Base-by-base conservation (phyloP, 1,284 basidiomycete species). In the Chalciporus sp. region DNA sequence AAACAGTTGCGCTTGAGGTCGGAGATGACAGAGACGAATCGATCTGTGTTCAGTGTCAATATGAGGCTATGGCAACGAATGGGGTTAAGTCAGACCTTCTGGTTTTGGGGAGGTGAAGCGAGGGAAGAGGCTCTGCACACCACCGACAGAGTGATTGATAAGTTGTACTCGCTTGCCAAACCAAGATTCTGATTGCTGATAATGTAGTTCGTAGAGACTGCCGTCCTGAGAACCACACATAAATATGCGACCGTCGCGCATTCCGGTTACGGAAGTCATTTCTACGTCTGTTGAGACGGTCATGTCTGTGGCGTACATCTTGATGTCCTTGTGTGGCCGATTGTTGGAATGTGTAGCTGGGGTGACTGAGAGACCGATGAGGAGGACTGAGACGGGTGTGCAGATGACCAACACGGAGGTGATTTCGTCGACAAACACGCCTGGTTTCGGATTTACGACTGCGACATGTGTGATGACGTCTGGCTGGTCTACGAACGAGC, bases 371-470 rank as follows among this genome's bases (percentile, higher is more conserved):
- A 98, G 78, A 37, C 95, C 96, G 58, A 99, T 84, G 42, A 99
- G 83, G 49, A 92, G 82, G 31, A 96, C 83, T 19, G 88, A 87
- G 31, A 91, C 75, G 10, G 89, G 86, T 0, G 95, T 97, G 65
- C 92, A 94, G 62, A 99, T 86, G 58, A 98, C 89, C 59, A 99
- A 86, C 26, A 99, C 76, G 59, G 88, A 86, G 7, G 88, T 84
- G 67, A 99, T 98, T 64, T 94, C 88, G 66, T 98, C 94, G 61
- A 98, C 88, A 70, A 99, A 98, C 31, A 99, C 89, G 53, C 83
- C 82, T 31, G 77, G 77, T 67, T 86, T 91, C 16, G 93, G 91
- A 67, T 81, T 87, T 53, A 95, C 89, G 52, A 95, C 79, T 10
- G 88, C 86, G 44, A 96, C 93, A 63, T 91, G 81, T 23, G 90